Conservation (phyloP, 768 basidiomycete genomes). For the Tricholoma flavovirens region DNA sequence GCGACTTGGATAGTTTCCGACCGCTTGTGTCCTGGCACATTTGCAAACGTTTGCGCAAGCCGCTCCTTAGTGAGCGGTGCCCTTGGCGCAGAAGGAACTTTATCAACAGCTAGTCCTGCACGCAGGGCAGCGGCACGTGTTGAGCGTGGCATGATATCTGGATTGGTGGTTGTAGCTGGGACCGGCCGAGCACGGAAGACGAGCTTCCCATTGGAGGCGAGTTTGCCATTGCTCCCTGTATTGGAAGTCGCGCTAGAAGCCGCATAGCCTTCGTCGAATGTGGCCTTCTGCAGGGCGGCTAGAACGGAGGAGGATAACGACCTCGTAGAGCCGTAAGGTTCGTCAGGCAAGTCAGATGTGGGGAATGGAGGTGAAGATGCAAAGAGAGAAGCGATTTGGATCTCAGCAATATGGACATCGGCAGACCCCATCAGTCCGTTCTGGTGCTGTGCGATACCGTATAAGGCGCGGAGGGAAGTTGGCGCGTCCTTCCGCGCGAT, state of each 20-base stretch:
- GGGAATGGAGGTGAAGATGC: conserved; percentile 81
- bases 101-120: conserved; percentile 49
- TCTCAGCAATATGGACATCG: conserved; percentile 63
- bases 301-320: conserved; percentile 46
- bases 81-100: conserved; percentile 38
- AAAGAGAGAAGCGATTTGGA: conserved; percentile 74
- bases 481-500: conserved; percentile 50
- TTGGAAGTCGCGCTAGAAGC: conserved; percentile 40
- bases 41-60: conserved; percentile 58
- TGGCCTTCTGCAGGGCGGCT: conserved; percentile 33
- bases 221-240: conserved; percentile 28
- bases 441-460: conserved; percentile 46
- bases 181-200: conserved; percentile 63
- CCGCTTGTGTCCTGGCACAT: conserved; percentile 82
- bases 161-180: conserved; percentile 53
- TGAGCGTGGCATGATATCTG: conserved; percentile 72
- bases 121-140: conserved; percentile 72
- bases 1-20: conserved; percentile 61
- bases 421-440: conserved; percentile 74
- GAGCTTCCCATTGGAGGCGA: conserved; percentile 39
- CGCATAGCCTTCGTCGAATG: conserved; percentile 39
- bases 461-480: conserved; percentile 66
- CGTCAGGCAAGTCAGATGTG: conserved; percentile 52
- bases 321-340: conserved; percentile 31
- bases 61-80: conserved; percentile 56